Conservation (phyloP, 108 stramenopile genomes). For the Parmales sp. region DNA sequence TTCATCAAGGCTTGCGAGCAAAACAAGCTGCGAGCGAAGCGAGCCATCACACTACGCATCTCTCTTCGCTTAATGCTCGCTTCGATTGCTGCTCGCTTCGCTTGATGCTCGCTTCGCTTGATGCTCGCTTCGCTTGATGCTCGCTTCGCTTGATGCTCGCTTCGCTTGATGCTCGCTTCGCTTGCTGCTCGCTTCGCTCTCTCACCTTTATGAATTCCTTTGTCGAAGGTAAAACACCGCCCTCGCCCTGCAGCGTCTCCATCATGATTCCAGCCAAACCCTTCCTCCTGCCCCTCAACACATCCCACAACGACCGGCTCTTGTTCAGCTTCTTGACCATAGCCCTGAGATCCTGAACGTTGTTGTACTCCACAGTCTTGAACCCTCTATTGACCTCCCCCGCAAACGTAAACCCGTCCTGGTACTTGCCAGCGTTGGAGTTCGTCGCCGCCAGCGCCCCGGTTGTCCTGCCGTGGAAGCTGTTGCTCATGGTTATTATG, state of each 20-base stretch:
- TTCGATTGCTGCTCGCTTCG: too few relatives aligned
- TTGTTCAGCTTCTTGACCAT: conserved; percentile 56
- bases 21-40: too few relatives aligned
- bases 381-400: conserved; percentile 82
- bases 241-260: conserved; percentile 93
- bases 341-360: conserved; percentile 57
- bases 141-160: too few relatives aligned
- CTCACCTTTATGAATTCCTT: too few relatives aligned
- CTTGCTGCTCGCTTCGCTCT: too few relatives aligned
- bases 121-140: too few relatives aligned
- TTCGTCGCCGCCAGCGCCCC: conserved; percentile 90
- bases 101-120: too few relatives aligned
- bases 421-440: conserved; percentile 89
- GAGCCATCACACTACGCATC: too few relatives aligned
- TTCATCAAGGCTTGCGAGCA: too few relatives aligned
- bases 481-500: conserved; percentile 79
- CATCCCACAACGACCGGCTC: conserved; percentile 49
- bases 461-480: conserved; percentile 91
- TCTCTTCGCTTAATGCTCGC: too few relatives aligned
- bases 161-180: too few relatives aligned
- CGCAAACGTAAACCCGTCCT: conserved; percentile 73
- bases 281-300: conserved; percentile 29
- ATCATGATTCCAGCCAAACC: conserved; percentile 89
- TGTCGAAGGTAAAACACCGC: conserved; percentile 82
- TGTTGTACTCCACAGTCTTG: conserved; percentile 79